Evolutionary conservation across 805 yeast genomes (phyloP).

Genomic region (Hyphopichia homilentoma): DNA sequence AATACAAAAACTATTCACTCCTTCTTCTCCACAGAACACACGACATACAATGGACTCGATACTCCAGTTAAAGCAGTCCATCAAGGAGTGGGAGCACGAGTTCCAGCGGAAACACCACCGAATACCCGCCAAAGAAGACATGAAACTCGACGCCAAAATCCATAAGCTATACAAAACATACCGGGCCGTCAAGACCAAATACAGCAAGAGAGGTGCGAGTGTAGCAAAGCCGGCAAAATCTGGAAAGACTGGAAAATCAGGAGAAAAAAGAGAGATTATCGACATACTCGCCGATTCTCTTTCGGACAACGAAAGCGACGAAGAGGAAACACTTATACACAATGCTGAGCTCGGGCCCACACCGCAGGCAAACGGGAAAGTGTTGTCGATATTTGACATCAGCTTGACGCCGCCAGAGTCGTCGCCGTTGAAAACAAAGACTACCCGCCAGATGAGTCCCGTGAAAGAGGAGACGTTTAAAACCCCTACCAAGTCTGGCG

Average conservation of each 20-base stretch:
- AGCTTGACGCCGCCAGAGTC: slow-evolving; percentile 41
- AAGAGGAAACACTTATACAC: slow-evolving; percentile 8
- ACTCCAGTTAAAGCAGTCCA: slow-evolving; percentile 19
- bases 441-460: not conserved
- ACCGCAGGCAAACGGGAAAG: slow-evolving; percentile 78
- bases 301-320: slow-evolving; percentile 10
- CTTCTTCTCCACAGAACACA: too few relatives aligned
- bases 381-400: slow-evolving; percentile 68
- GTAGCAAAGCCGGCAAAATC: too few relatives aligned
- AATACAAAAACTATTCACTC: too few relatives aligned
- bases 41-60: too few relatives aligned
- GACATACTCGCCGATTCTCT: slow-evolving; percentile 5
- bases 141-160: slow-evolving; percentile 25
- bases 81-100: slow-evolving; percentile 38
- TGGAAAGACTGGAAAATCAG: too few relatives aligned
- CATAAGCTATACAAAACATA: slow-evolving; percentile 31
- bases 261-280: not conserved
- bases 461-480: slow-evolving; percentile 17
- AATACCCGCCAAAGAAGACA: slow-evolving; percentile 31
- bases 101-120: slow-evolving; percentile 25
- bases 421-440: slow-evolving; percentile 29
- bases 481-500: slow-evolving; percentile 30
- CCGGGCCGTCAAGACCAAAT: slow-evolving; percentile 11
- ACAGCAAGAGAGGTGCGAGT: slow-evolving; percentile 1
- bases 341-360: slow-evolving; percentile 71